Evolutionary conservation across 805 yeast genomes (phyloP), one percentile per base, ranked within the genome.

Genomic region (Candida suzukii): DNA sequence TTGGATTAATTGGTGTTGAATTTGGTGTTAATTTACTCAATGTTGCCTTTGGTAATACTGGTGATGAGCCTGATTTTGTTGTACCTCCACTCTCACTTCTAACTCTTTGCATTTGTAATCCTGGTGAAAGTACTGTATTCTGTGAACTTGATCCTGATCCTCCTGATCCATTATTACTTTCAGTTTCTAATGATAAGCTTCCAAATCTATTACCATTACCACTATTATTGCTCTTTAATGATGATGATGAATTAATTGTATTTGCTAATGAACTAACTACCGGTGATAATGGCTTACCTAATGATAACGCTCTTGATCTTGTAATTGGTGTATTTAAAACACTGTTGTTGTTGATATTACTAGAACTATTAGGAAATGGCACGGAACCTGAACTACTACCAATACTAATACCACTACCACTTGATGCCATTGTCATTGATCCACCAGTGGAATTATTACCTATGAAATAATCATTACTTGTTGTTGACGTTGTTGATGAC

Each of bases 381-480:
- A n/a, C n/a, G n/a, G n/a, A 7, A 24, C 26, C 26, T 24, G 10
- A 12, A 26, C 9, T 26, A 26, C 29, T 26, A 26, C 13, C 13
- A 13, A 26, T 18, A 36, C 25, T 36, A 2, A 26, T 19, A 17
- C 32, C 24, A 18, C 38, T 20, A 8, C 38, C 32, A n/a, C n/a
- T n/a, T n/a, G n/a, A n/a, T n/a, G n/a, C n/a, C n/a, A n/a, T n/a
- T n/a, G 16, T 19, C 22, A 21, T 12, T n/a, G 40, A 14, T 5
- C 28, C 27, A 12, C 34, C 35, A 14, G 34, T 20, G 12, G 7
- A 6, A 18, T 27, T 18, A 9, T 8, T 10, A 16, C 17, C 18
- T 26, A 29, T 28, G 25, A 19, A 61, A 9, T 69, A 77, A 4
- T 76, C 69, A 2, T 77, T 68, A 0, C 79, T 67, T 1, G 73